phyloP scores from a whole-genome alignment of 495 filamentous ascomycete species.

The Tuber aestivum region DNA sequence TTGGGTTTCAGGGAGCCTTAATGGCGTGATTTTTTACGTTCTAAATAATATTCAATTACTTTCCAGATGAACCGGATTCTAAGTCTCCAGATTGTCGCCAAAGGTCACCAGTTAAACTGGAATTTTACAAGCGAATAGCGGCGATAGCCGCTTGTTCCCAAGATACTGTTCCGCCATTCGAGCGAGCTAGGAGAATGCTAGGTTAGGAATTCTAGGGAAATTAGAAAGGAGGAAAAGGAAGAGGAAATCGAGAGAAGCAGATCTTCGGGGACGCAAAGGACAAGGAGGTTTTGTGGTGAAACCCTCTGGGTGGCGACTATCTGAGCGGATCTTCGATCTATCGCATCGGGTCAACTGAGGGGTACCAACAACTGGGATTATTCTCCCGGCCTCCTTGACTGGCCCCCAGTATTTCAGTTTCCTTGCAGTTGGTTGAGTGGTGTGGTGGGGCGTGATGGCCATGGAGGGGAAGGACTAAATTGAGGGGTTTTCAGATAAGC shows the following conservation, averaged over 20 bases:
- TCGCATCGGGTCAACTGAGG: not conserved
- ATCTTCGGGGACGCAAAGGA: not conserved
- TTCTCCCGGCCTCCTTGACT: not conserved
- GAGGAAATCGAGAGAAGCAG: not conserved
- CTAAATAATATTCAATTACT: not conserved
- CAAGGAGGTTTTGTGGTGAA: not conserved
- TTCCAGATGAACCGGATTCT: not conserved
- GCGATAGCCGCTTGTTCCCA: not conserved
- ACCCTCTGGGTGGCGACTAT: not conserved
- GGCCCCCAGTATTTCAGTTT: not conserved
- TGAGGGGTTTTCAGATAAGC: not conserved
- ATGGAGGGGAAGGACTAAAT: not conserved
- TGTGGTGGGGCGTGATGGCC: no score
- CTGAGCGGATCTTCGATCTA: not conserved
- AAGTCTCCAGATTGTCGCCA: not conserved
- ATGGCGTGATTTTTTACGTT: not conserved
- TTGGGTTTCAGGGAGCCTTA: not conserved
- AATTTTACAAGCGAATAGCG: not conserved
- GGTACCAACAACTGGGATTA: not conserved
- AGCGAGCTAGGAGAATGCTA: not conserved
- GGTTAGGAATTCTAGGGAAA: not conserved
- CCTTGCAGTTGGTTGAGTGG: not conserved
- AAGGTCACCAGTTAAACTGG: not conserved
- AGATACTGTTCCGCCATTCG: not conserved
- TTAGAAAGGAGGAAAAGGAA: not conserved